phyloP scores from a whole-genome alignment of 2,329 filamentous ascomycete species.

The Aspergillus bombycis region DNA sequence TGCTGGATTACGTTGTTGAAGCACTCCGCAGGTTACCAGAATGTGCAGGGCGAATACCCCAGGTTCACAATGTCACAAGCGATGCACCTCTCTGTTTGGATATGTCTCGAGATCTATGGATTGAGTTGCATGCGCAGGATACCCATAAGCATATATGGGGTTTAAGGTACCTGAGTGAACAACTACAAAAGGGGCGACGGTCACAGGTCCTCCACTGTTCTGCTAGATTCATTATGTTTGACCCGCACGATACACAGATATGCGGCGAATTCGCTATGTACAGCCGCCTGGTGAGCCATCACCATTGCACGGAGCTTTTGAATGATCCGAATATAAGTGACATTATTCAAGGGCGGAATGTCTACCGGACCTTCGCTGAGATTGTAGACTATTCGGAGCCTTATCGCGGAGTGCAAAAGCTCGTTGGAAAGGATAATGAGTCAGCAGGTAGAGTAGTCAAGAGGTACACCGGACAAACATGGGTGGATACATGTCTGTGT shows the following conservation, averaged over 20 bases:
- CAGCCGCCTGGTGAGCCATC: constrained; percentile 18
- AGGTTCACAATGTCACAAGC: constrained; percentile 18
- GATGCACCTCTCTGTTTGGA: constrained; percentile 22
- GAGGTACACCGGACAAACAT: constrained; percentile 21
- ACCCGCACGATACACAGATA: background rate
- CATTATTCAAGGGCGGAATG: constrained; percentile 25
- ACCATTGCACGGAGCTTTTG: constrained; percentile 21
- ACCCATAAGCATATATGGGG: constrained; percentile 14
- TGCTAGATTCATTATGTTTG: constrained; percentile 14
- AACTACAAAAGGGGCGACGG: background rate
- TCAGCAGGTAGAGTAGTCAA: constrained; percentile 29
- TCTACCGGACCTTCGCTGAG: constrained; percentile 23
- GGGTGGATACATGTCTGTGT: constrained; percentile 29
- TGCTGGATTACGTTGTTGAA: constrained; percentile 22
- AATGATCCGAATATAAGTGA: constrained; percentile 24
- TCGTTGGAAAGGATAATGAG: constrained; percentile 25
- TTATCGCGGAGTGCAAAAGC: constrained; percentile 21
- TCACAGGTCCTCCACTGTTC: constrained; percentile 18
- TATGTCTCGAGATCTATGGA: constrained; percentile 13
- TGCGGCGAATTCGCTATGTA: constrained; percentile 20
- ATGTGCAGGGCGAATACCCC: constrained; percentile 13
- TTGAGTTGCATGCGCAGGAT: constrained; percentile 10
- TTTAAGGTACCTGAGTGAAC: constrained; percentile 15
- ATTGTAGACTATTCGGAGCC: constrained; percentile 22
- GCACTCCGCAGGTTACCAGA: constrained; percentile 19